These are phyloP conservation scores for Aquanectria penicillioides DNA, from an alignment of 2,329 filamentous ascomycete genomes.

Conservation along the genomic window DNA sequence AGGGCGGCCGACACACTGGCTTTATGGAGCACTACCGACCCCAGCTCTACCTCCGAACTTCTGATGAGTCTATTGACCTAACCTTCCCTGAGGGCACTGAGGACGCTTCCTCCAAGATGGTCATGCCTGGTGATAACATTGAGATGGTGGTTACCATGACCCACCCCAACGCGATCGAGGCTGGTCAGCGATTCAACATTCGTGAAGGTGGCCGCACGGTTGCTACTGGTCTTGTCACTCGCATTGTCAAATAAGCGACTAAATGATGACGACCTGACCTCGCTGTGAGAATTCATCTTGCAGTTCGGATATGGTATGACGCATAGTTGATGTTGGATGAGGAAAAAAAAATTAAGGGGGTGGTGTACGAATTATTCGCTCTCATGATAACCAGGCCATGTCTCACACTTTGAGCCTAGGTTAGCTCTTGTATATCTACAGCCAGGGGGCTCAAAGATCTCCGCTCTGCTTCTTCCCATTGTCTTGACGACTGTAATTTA, in stretches of 20 bases:
- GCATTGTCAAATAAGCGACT: constrained; percentile 67
- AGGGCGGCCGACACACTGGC: constrained; percentile 95
- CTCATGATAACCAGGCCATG: constrained; percentile 41
- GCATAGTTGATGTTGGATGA: not conserved
- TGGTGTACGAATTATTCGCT: constrained; percentile 41
- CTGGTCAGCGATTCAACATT: constrained; percentile 96
- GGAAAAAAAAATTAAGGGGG: constrained; percentile 31
- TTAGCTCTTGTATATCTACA: constrained; percentile 52
- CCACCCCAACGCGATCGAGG: constrained; percentile 87
- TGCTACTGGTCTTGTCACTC: constrained; percentile 83
- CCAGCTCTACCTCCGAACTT: constrained; percentile 94
- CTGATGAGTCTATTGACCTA: constrained; percentile 81
- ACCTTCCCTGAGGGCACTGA: constrained; percentile 87
- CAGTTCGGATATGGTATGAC: not conserved
- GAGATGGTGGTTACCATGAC: constrained; percentile 94
- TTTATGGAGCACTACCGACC: constrained; percentile 97
- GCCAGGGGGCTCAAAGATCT: constrained; percentile 49
- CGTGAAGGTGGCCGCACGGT: constrained; percentile 95
- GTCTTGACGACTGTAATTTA: constrained; percentile 51
- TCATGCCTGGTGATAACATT: constrained; percentile 98
- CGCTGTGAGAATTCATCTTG: not conserved
- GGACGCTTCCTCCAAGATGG: constrained; percentile 78
- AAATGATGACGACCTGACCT: constrained; percentile 12
- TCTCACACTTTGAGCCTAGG: constrained; percentile 43
- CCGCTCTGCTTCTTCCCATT: constrained; percentile 53